Evolutionary conservation across 306 rosid species (phyloP).

Genomic region (Dicorynia guianensis): DNA sequence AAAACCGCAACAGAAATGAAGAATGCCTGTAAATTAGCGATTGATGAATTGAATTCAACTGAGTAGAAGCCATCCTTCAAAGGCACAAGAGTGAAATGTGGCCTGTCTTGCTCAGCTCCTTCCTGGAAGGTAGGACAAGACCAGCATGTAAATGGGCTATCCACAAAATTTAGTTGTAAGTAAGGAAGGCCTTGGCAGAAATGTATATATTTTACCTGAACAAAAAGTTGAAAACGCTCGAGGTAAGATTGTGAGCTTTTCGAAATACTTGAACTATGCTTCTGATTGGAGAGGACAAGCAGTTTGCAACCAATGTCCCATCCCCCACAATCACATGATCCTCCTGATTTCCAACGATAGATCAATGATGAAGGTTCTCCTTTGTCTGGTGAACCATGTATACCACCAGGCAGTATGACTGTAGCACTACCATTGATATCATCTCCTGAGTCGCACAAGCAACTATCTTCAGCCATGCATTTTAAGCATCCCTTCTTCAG

Average conservation of each 20-base stretch:
- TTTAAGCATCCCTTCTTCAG: conserved; percentile 46
- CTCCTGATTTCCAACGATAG: conserved; percentile 80
- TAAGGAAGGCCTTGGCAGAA: conserved; percentile 3
- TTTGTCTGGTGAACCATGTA: conserved; percentile 73
- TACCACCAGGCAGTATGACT: conserved; percentile 82
- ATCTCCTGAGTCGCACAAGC: conserved; percentile 50
- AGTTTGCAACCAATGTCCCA: conserved; percentile 97
- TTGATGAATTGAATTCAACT: conserved; percentile 68
- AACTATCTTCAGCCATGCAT: conserved; percentile 52
- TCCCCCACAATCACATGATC: conserved; percentile 94
- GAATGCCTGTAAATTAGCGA: conserved; percentile 82
- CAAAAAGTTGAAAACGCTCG: conserved; percentile 64
- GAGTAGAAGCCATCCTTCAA: conserved; percentile 77
- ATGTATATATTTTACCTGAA: conserved; percentile 58
- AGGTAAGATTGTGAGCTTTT: conserved; percentile 42
- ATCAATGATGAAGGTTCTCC: conserved; percentile 85
- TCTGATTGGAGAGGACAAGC: conserved; percentile 68
- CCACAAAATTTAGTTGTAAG: neutral
- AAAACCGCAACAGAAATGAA: conserved; percentile 67
- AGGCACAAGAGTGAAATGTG: conserved; percentile 70
- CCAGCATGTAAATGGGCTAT: conserved; percentile 27
- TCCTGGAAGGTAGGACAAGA: conserved; percentile 60
- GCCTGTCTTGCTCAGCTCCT: conserved; percentile 52
- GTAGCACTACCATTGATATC: conserved; percentile 41
- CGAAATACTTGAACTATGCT: conserved; percentile 37